These are phyloP conservation scores for Ogataea trehalophila DNA, from an alignment of 805 yeast species.

Conservation along the genomic window DNA sequence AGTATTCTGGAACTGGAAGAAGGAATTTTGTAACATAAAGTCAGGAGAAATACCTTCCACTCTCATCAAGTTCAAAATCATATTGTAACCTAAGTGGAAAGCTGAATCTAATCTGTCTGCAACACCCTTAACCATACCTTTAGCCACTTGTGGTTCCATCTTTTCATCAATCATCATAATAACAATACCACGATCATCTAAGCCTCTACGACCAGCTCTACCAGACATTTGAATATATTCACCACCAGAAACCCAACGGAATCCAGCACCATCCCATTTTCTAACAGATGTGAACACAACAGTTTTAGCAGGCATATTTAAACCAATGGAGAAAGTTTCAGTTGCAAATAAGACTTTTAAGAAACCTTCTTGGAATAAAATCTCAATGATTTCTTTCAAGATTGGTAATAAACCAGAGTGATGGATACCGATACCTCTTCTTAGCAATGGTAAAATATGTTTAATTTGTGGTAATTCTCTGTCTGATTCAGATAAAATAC, in stretches of 20 bases:
- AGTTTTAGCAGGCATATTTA: constrained; percentile 99
- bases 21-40: constrained; percentile 90
- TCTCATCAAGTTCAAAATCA: constrained; percentile 92
- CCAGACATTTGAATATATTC: constrained; percentile 96
- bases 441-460: constrained; percentile 80
- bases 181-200: constrained; percentile 98
- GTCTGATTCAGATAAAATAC: constrained; percentile 83
- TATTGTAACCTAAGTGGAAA: constrained; percentile 93
- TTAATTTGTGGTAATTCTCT: constrained; percentile 92
- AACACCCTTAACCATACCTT: constrained; percentile 99
- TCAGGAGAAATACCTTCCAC: constrained; percentile 99
- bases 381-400: constrained; percentile 91
- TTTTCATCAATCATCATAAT: constrained; percentile 99
- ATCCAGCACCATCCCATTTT: constrained; percentile 96
- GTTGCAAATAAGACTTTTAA: constrained; percentile 94
- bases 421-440: constrained; percentile 97
- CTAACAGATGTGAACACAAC: constrained; percentile 97
- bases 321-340: constrained; percentile 96
- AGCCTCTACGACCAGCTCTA: constrained; percentile 55
- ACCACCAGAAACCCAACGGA: constrained; percentile 99
- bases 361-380: constrained; percentile 93
- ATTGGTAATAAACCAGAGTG: constrained; percentile 94
- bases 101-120: constrained; percentile 98
- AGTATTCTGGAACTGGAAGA: constrained; percentile 92
- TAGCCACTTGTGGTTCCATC: constrained; percentile 99